Conservation (phyloP, 441 rosid genomes). For the Populus tomentosa region DNA sequence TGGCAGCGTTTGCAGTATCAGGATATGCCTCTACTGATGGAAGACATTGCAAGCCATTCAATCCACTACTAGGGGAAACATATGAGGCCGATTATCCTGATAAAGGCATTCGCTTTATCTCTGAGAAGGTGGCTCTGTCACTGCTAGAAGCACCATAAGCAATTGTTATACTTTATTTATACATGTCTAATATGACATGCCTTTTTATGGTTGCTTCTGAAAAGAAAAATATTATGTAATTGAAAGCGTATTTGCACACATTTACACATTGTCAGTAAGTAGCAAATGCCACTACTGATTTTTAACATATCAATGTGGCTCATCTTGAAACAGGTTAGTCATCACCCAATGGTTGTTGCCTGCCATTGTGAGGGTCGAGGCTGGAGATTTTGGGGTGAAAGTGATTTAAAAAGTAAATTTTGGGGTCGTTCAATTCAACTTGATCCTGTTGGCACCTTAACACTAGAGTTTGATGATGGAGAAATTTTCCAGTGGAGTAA, state of each 20-base stretch:
- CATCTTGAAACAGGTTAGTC: conserved; percentile 62
- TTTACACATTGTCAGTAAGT: background rate
- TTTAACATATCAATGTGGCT: background rate
- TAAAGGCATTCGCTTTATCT: conserved; percentile 70
- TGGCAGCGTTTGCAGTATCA: conserved; percentile 90
- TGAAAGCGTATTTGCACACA: background rate
- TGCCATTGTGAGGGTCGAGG: conserved; percentile 87
- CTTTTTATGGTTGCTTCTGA: background rate
- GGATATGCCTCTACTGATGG: conserved; percentile 58
- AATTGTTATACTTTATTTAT: background rate
- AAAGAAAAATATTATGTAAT: background rate
- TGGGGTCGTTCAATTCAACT: conserved; percentile 95
- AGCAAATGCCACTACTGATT: conserved; percentile 16
- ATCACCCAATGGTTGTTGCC: conserved; percentile 88
- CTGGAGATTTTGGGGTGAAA: conserved; percentile 90
- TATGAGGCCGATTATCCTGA: conserved; percentile 86
- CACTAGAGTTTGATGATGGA: conserved; percentile 79
- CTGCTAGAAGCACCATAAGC: background rate
- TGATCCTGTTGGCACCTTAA: conserved; percentile 77
- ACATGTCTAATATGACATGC: background rate
- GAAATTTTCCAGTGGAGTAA: conserved; percentile 82
- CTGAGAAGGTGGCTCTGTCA: conserved; percentile 59
- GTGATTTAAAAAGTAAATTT: conserved; percentile 82
- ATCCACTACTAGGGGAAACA: conserved; percentile 87
- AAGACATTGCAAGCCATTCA: conserved; percentile 60